Evolutionary conservation across 176 grass and related monocot species (phyloP), one percentile per base, ranked within the genome.

Genomic region (Carex parvula): DNA sequence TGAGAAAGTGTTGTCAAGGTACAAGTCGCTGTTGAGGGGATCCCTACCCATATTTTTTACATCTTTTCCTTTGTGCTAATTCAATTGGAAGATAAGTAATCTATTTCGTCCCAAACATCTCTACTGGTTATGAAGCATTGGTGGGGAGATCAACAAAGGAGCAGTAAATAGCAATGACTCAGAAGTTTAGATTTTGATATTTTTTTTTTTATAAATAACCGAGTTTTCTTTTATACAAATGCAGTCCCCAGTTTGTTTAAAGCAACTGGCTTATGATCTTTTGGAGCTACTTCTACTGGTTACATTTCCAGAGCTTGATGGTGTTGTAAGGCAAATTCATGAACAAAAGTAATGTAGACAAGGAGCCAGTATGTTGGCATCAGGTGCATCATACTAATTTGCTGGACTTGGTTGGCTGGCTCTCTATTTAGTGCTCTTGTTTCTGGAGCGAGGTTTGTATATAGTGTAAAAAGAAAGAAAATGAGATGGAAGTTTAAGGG

Each of bases 241-340:
- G 56, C 96, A 99, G 97, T 99, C 97, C 32, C 85, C 91, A 14
- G 84, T 99, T 85, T 99, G 97, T 69, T 88, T 99, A 79, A 99
- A 94, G 90, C 91, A 94, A 83, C 87, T 99, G 79, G 87, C 97
- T 10, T 89, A 91, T 59, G 96, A 95, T 84, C 88, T 99, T 73
- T 71, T 99, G 54, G 93, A 99, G 89, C 86, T 99, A 48, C 88
- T 99, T 56, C 74, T 91, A 84, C 88, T 95, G 59, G 71, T 88
- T 1, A 53, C 85, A 39, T 99, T 99, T 66, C 96, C 97, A n/a
- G 97, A 99, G 84, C 73, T 99, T 68, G 89, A 94, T 81, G 90
- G 24, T 60, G 81, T 87, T 53, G 72, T 99, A 60, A 90, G 81
- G 78, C 88, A 89, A 71, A 90, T 85, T 85, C 97, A 96, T 66